Base-by-base conservation (phyloP, 352 stramenopile species). In the Elongisporangium prolatum region DNA sequence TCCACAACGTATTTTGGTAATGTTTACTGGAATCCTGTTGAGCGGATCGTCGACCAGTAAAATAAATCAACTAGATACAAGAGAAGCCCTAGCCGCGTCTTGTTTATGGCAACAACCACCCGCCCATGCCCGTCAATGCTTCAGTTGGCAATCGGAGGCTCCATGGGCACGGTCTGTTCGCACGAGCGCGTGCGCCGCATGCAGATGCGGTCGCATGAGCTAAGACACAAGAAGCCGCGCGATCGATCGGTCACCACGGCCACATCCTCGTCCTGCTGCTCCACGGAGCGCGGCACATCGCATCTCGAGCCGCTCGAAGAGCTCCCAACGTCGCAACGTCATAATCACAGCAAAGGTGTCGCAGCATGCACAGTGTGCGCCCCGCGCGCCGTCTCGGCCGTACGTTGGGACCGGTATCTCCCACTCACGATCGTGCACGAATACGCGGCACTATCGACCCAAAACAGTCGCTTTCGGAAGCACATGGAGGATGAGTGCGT, bases 401-500 rank as follows among this genome's bases (percentile, higher is more conserved):
- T 44, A 13, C 34, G 17, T 44, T 44, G 34, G 34, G 34, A 44
- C 17, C 34, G 34, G 34, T 44, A 44, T 44, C 34, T 44, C 7
- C 34, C 34, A 16, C 1, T 13, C 2, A 44, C 34, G 10, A 44
- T 87, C 1, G 74, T 89, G 56, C 65, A 72, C 22, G 81, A 91
- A 58, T 91, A 85, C 64, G 81, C 75, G 9, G 84, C 81, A 21
- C 74, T 91, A 50, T 86, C 80, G 25, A 88, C 83, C 16, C 84
- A 93, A 64, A 93, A 93, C 71, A 86, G 77, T 61, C 77, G 79
- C 59, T 89, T 88, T 58, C 71, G 83, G 21, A 82, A 86, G 54
- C 51, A 88, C 67, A 95, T 95, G 85, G 85, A 95, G 59, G 85
- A 95, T 67, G 82, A 88, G 56, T 91, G 80, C 66, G 80, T 93